Evolutionary conservation across 208 protist species (phyloP).

Genomic region (Trypanosoma brucei): DNA sequence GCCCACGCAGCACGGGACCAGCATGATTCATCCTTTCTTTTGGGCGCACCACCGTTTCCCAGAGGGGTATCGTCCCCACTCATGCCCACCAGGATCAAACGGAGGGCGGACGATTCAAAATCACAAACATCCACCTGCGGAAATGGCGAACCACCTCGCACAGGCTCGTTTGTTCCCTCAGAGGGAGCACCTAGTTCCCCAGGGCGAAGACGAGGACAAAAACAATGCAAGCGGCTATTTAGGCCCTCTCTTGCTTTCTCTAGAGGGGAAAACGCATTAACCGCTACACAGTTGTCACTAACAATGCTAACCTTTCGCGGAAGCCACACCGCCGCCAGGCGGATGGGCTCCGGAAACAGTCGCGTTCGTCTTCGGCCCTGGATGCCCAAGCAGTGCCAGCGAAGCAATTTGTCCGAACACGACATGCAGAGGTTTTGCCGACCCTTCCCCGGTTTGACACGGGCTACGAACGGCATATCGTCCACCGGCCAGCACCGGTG

Average conservation of each 20-base stretch:
- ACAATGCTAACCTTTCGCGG: neutral
- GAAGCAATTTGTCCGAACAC: slow-evolving; percentile 87
- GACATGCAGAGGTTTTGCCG: slow-evolving; percentile 79
- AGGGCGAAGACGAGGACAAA: neutral
- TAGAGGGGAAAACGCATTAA: neutral
- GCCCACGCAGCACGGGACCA: slow-evolving; percentile 26
- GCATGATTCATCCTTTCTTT: slow-evolving; percentile 4
- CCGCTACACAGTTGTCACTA: neutral
- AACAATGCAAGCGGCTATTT: slow-evolving; percentile 14
- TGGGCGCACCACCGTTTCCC: neutral
- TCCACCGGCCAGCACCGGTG: slow-evolving; percentile 34
- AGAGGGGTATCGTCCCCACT: neutral
- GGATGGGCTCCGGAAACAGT: slow-evolving; percentile 43
- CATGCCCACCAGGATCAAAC: neutral
- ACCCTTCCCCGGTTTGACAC: slow-evolving; percentile 87
- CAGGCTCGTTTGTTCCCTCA: neutral
- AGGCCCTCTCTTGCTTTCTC: slow-evolving; percentile 2
- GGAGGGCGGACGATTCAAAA: slow-evolving; percentile 9
- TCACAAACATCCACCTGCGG: slow-evolving; percentile 12
- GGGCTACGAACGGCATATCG: slow-evolving; percentile 15
- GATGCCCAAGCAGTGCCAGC: slow-evolving; percentile 69
- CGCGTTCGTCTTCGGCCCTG: slow-evolving; percentile 42
- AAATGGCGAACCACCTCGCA: neutral
- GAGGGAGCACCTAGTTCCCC: neutral
- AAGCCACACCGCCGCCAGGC: slow-evolving; percentile 34